Conservation (phyloP, 1,284 basidiomycete genomes). For the Amylostereum areolatum region DNA sequence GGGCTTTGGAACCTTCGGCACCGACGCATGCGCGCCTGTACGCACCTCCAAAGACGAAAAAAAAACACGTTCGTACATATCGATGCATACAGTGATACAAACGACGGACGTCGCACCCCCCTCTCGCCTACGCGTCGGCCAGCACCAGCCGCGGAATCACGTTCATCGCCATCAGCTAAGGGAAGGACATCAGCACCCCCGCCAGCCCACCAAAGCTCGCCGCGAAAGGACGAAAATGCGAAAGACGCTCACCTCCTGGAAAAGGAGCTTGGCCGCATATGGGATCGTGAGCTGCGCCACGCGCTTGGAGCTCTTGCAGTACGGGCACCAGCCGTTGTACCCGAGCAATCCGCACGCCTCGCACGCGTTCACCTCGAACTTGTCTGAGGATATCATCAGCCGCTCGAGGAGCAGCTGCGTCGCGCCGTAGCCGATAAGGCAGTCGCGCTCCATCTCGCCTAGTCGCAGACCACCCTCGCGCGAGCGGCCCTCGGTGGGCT, state of each 20-base stretch:
- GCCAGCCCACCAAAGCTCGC: neutral
- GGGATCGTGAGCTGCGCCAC: conserved; percentile 97
- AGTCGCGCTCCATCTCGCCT: conserved; percentile 99
- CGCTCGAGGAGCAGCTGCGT: conserved; percentile 95
- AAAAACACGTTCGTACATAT: too few species aligned
- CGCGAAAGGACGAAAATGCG: neutral
- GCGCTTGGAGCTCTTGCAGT: conserved; percentile 94
- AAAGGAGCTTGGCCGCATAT: conserved; percentile 94
- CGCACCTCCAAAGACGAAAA: too few species aligned
- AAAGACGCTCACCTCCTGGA: conserved; percentile 78
- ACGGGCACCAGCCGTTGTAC: conserved; percentile 94
- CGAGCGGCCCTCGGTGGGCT: conserved; percentile 97
- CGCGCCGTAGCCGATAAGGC: conserved; percentile 92
- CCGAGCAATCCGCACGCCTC: conserved; percentile 94
- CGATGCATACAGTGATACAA: too few species aligned
- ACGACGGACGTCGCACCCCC: too few species aligned
- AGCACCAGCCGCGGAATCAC: conserved; percentile 82
- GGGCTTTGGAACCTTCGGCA: too few species aligned
- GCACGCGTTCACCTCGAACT: conserved; percentile 96
- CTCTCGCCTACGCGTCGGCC: conserved; percentile 60
- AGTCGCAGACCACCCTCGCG: conserved; percentile 95
- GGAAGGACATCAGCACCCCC: conserved; percentile 6
- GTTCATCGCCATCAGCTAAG: conserved; percentile 91
- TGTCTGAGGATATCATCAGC: conserved; percentile 96
- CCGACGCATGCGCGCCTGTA: too few species aligned